Conservation (phyloP, 345 rosid genomes). For the Balakata baccata region DNA sequence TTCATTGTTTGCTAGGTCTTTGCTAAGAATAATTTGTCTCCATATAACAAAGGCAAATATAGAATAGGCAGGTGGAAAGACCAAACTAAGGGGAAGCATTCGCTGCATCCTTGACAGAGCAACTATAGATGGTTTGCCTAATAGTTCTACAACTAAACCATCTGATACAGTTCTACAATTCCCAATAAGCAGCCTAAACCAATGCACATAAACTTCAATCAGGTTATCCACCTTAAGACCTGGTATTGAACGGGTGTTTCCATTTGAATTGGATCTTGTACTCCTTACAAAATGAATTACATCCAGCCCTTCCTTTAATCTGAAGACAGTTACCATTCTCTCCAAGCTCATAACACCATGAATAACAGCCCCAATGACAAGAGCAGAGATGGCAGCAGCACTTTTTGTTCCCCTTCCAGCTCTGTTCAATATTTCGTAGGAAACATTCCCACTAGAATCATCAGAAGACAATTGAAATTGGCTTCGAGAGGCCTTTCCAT, state of each 20-base stretch:
- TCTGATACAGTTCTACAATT: conserved; percentile 82
- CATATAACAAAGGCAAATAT: conserved; percentile 79
- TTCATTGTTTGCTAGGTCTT: conserved; percentile 57
- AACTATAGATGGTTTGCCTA: conserved; percentile 78
- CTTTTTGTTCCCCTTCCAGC: conserved; percentile 56
- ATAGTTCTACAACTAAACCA: conserved; percentile 81
- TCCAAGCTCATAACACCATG: conserved; percentile 93
- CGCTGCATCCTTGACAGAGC: conserved; percentile 97
- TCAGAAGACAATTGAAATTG: conserved; percentile 81
- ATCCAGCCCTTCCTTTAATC: conserved; percentile 84
- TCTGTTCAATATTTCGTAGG: conserved; percentile 48
- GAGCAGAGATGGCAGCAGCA: conserved; percentile 80
- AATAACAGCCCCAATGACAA: conserved; percentile 73
- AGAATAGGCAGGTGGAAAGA: conserved; percentile 86
- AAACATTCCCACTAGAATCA: conserved; percentile 48
- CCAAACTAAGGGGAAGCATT: conserved; percentile 76
- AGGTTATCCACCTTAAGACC: conserved; percentile 60
- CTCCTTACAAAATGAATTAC: conserved; percentile 75
- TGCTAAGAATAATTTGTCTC: conserved; percentile 60
- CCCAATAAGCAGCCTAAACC: conserved; percentile 90
- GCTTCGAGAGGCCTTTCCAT: conserved; percentile 76
- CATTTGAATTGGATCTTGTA: conserved; percentile 72
- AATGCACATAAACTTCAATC: conserved; percentile 74
- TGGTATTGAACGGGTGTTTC: conserved; percentile 62
- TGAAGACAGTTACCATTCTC: conserved; percentile 78